Evolutionary conservation across 108 stramenopile species (phyloP), one percentile per base, ranked within the genome.

Genomic region (Skeletonema tropicum): DNA sequence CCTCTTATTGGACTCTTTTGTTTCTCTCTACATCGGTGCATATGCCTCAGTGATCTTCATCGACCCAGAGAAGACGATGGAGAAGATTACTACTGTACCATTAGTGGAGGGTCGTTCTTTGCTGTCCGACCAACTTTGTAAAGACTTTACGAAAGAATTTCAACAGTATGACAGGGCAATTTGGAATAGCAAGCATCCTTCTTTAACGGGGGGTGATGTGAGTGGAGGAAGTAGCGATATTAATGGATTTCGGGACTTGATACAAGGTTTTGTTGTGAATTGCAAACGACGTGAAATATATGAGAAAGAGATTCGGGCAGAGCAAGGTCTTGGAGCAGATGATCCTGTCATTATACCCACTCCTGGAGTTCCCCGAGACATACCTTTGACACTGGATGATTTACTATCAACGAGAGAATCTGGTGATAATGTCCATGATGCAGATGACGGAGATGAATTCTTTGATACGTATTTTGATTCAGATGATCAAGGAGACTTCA

Each of bases 231-330:
- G 33, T 35, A 52, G 6, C 30, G 52, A 65, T 12, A 48, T 19
- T 13, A 19, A 25, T 23, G 64, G 65, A 29, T 81, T 81, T 60
- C 17, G 41, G 32, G 63, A 52, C 6, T 33, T 65, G 14, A 74
- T 81, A 55, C 67, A 75, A 57, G 70, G 74, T 9, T 81, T 81
- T 66, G 80, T 81, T 31, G 68, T 68, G 21, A 81, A 81, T 46
- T 81, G 80, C 31, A 70, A 41, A 30, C 29, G 80, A 41, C 80
- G 80, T 6, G 46, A 41, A 39, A 74, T 75, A 12, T 81, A 75
- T 35, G 80, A 81, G 63, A 35, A 70, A 23, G 80, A 81, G 36
- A 23, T 81, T 29, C 49, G 74, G 39, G 45, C 21, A 52, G 69
- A 71, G 35, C 73, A 55, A 66, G 80, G 80, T 29, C 46, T 75